These are phyloP conservation scores for Chrysosporium queenslandicum DNA, from an alignment of 2,329 filamentous ascomycete genomes.

Conservation along the genomic window DNA sequence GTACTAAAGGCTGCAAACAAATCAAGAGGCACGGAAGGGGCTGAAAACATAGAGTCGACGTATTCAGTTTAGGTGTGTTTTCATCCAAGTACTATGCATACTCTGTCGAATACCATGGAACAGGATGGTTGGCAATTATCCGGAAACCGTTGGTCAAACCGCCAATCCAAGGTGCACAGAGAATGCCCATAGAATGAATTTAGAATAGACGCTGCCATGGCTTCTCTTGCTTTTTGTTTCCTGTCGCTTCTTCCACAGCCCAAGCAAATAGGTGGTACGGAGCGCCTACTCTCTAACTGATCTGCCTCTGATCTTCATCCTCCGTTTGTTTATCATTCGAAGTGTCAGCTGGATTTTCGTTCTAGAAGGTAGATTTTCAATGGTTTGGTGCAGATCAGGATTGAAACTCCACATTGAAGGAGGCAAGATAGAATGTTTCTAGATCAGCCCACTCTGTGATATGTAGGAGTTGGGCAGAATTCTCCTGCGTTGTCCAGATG, in stretches of 20 bases:
- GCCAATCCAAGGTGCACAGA: neutral
- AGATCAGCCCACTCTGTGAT: neutral
- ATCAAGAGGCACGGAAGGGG: too few species aligned
- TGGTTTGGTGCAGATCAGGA: neutral
- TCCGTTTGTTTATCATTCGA: neutral
- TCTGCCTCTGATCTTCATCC: slow-evolving; percentile 2
- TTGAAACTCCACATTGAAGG: neutral
- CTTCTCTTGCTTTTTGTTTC: neutral
- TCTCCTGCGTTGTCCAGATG: neutral
- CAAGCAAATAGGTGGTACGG: neutral
- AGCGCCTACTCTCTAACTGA: neutral
- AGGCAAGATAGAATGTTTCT: neutral
- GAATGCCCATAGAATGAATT: slow-evolving; percentile 3
- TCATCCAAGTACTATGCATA: too few species aligned
- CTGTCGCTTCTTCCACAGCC: too few species aligned
- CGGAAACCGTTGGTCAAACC: slow-evolving; percentile 5
- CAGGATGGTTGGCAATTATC: neutral
- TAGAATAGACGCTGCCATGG: neutral
- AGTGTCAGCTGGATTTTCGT: neutral
- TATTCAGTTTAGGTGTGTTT: too few species aligned
- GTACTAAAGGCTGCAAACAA: too few species aligned
- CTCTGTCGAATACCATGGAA: neutral
- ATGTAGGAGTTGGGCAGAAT: neutral
- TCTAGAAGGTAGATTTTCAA: neutral
- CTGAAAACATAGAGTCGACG: too few species aligned